Evolutionary conservation across 352 stramenopile genomes (phyloP), one percentile per base, ranked within the genome.

Genomic region (Globisporangium paroecandrum): DNA sequence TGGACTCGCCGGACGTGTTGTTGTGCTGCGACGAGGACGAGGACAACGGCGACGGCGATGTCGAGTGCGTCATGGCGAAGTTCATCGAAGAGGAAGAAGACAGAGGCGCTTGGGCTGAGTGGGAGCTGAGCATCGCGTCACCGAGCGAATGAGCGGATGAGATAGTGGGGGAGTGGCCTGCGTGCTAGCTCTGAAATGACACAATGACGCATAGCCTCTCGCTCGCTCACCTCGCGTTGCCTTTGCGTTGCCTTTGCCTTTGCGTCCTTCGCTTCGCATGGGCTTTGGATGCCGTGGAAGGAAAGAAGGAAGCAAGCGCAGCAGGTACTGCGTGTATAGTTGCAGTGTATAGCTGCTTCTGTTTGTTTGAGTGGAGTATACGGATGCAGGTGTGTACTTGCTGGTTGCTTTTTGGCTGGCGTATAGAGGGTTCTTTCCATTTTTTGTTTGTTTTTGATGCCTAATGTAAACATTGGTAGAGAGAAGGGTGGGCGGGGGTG

Each of bases 111-210:
- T 22, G 43, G 5, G 43, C 43, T 10, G 43, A 51, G 43, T 24
- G n/a, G 20, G 15, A 22, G 59, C 22, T 8, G 15, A 24, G 60
- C 24, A 29, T 27, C 15, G 62, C 32, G 32, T 32, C 46, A 58
- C n/a, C 27, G 47, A 59, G 34, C 34, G 18, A 24, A 38, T 24
- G 58, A 57, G 29, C 25, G 36, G 32, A 60, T 36, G 29, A 22
- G 41, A 46, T 15, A 32, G 24, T 59, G 54, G 29, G 27, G 29
- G 29, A 32, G 36, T 15, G 70, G 63, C 20, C 38, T 69, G 27
- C 25, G 18, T n/a, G 20, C 43, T 27, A 77, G 64, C 66, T 74
- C 69, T 55, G 55, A 76, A 76, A 78, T 72, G 66, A 71, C 66
- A 59, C 66, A 78, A 74, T 78, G 72, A 72, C 15, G 22, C 47